A percentile compares a stretch with the other conserved stretches of the same genome.
Evolutionary conservation across 2,329 filamentous ascomycete genomes (phyloP).

Genomic region (Diaporthe batatas): DNA sequence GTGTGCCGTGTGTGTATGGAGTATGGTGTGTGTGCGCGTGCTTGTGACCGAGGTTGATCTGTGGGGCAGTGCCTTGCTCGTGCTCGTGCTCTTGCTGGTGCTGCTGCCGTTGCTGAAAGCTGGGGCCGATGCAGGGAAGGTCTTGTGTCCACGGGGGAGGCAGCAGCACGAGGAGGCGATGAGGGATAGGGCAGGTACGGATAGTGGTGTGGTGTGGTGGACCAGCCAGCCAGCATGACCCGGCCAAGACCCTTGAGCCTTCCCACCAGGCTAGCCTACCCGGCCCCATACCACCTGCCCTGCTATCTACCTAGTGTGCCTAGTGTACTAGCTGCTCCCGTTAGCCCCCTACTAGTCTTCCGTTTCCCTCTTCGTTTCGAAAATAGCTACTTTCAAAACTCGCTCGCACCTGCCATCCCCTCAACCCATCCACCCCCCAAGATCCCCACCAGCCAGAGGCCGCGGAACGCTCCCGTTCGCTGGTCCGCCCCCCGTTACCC

Average conservation of each 20-base stretch:
- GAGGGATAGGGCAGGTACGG: neutral
- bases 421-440: neutral
- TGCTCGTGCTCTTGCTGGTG: neutral
- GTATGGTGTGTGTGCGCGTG: neutral
- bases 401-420: neutral
- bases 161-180: neutral
- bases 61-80: neutral
- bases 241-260: slow-evolving; percentile 26
- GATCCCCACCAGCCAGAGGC: slow-evolving; percentile 20
- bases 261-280: neutral
- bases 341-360: neutral
- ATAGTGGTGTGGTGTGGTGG: slow-evolving; percentile 10
- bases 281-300: neutral
- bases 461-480: slow-evolving; percentile 33
- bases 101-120: neutral
- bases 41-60: neutral
- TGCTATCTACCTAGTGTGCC: neutral
- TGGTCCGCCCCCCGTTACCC: neutral
- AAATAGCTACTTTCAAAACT: too few relatives aligned
- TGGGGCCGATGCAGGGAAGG: slow-evolving; percentile 14
- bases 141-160: neutral
- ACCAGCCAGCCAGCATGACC: slow-evolving; percentile 14
- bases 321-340: neutral
- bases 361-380: slow-evolving; percentile 23
- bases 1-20: neutral